A percentile compares a stretch with the other conserved stretches of the same genome.
Evolutionary conservation across 2,329 filamentous ascomycete genomes (phyloP).

Genomic region (Orbilia blumenaviensis): DNA sequence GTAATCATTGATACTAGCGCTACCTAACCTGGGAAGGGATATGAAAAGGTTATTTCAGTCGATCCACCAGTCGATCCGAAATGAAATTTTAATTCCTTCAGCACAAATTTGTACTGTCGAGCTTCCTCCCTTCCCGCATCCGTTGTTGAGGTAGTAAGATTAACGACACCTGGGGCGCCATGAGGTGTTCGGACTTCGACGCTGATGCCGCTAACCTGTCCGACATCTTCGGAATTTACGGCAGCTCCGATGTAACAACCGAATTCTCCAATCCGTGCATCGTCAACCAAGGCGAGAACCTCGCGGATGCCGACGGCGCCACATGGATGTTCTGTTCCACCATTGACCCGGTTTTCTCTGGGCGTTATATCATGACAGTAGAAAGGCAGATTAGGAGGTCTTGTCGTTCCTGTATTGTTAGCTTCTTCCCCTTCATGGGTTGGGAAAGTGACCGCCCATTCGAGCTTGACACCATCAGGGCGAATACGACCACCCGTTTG

Average conservation of each 20-base stretch:
- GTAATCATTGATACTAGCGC: background rate
- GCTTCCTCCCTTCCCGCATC: background rate
- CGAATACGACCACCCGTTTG: constrained; percentile 66
- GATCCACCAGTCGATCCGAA: background rate
- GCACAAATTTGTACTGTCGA: constrained; percentile 5
- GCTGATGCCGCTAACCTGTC: background rate
- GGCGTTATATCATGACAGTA: constrained; percentile 73
- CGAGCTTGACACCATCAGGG: constrained; percentile 67
- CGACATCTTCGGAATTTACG: constrained; percentile 12
- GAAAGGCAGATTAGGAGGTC: constrained; percentile 68
- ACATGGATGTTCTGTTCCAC: constrained; percentile 65
- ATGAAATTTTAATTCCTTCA: constrained; percentile 31
- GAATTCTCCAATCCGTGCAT: constrained; percentile 54
- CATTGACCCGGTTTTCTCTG: constrained; percentile 63
- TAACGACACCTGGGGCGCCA: background rate
- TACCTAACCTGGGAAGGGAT: constrained; percentile 8
- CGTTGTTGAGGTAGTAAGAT: background rate
- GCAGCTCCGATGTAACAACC: background rate
- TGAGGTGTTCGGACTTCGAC: constrained; percentile 2
- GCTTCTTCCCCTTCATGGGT: constrained; percentile 57
- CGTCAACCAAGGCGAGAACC: constrained; percentile 61
- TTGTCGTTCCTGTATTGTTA: constrained; percentile 50
- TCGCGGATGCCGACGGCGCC: constrained; percentile 66
- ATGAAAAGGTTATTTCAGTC: constrained; percentile 13
- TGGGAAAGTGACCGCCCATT: constrained; percentile 70